phyloP scores from a whole-genome alignment of 257 asterid genomes.

The Dorcoceras hygrometricum region DNA sequence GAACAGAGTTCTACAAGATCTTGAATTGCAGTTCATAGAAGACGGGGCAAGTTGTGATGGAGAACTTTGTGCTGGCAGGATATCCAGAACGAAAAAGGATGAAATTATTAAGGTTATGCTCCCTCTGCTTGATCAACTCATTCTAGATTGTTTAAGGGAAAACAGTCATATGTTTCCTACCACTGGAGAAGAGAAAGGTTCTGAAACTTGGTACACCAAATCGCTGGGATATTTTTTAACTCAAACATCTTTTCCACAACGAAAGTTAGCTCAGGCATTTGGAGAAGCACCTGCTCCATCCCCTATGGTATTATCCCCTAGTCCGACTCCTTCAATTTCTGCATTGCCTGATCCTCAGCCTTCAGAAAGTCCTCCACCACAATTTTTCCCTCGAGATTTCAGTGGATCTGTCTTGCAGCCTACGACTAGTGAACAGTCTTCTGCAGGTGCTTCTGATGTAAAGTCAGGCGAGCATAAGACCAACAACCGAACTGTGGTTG shows the following conservation, averaged over 20 bases:
- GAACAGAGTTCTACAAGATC: conserved; percentile 49
- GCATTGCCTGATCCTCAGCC: conserved; percentile 20
- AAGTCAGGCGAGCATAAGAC: conserved; percentile 25
- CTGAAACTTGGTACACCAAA: conserved; percentile 40
- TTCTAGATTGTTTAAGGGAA: conserved; percentile 54
- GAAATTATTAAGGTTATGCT: conserved; percentile 31
- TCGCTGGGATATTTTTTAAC: conserved; percentile 33
- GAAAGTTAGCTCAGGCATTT: conserved; percentile 44
- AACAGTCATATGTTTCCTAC: conserved; percentile 39
- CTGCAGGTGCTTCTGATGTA: conserved; percentile 19
- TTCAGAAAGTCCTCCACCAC: conserved; percentile 27
- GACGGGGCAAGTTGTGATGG: conserved; percentile 29
- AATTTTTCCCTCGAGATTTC: conserved; percentile 27
- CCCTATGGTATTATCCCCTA: conserved; percentile 22
- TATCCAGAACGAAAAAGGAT: conserved; percentile 29
- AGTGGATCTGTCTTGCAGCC: conserved; percentile 29
- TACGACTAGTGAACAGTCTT: conserved; percentile 22
- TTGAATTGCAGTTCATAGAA: conserved; percentile 30
- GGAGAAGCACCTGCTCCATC: conserved; percentile 36
- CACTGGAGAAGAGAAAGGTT: conserved; percentile 40
- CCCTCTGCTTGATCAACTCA: conserved; percentile 52
- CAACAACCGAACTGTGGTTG: conserved; percentile 26
- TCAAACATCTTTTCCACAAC: conserved; percentile 41
- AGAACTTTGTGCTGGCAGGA: conserved; percentile 27
- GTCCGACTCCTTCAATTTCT: conserved; percentile 27